Evolutionary conservation across 352 stramenopile species (phyloP), one percentile per base, ranked within the genome.

Genomic region (Pythium rhizo-oryzae): DNA sequence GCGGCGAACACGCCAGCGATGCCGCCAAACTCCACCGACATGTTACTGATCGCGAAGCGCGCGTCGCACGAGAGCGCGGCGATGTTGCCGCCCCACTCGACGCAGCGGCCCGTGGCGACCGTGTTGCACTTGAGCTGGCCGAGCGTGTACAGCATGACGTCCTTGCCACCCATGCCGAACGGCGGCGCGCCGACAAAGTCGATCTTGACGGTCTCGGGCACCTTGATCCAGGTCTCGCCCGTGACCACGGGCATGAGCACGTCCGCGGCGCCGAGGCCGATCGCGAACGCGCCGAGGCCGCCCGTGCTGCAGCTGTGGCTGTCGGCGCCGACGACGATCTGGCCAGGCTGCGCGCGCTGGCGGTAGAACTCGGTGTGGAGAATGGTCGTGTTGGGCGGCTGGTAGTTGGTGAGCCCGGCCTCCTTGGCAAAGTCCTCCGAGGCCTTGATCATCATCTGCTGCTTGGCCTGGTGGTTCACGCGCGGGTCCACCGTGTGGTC

Each of bases 371-470:
- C 87, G 0, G 87, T 95, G 84, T 95, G 87, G 56, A 95, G 64
- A 65, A 95, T 95, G 24, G 87, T 95, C 0, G 85, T 93, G 79
- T 95, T 95, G 43, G 87, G 84, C 21, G 83, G 83, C 74, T 93
- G 84, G 75, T 91, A 95, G 75, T 95, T 91, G 53, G 84, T 91
- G 43, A 95, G 69, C 35, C 87, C 55, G 46, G 85, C 84, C 71
- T 93, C 86, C 62, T 87, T 89, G 50, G 87, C 87, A 62, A 95
- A 95, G 70, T 93, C 81, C 67, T 80, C 81, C 28, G 80, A 92
- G 47, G 83, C 82, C 75, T 95, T 90, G 75, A 95, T 95, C 82
- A 95, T 91, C 84, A 92, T 92, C 74, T 95, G 78, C 76, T 95
- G 87, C 50, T 79, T 85, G 9, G 87, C 81, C 47, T 84, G 68